Conservation (phyloP, 129 eudicot genomes). For the Escallonia herrerae region DNA sequence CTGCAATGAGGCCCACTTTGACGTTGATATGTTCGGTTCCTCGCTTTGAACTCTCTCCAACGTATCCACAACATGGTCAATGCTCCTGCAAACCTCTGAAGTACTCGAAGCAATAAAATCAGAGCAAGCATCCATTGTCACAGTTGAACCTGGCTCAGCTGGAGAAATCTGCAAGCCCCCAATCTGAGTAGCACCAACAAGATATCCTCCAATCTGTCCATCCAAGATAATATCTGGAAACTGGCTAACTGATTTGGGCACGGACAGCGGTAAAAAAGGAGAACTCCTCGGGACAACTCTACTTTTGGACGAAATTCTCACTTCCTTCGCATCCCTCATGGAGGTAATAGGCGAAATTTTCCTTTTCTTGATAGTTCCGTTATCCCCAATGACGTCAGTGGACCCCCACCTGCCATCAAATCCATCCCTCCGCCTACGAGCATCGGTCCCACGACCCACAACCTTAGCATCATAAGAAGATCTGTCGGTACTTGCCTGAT, state of each 20-base stretch:
- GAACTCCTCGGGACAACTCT: slow-evolving; percentile 10
- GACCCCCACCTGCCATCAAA: slow-evolving; percentile 1
- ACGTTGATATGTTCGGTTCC: slow-evolving; percentile 29
- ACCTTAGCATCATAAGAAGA: slow-evolving; percentile 9
- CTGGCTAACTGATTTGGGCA: slow-evolving; percentile 3
- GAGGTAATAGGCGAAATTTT: slow-evolving; percentile 70
- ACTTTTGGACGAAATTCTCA: slow-evolving; percentile 19
- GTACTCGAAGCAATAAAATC: slow-evolving; percentile 4
- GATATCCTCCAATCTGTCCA: neutral
- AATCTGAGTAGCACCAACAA: slow-evolving; percentile 1
- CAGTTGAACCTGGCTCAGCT: slow-evolving; percentile 4
- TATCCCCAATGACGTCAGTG: neutral
- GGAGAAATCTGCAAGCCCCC: neutral
- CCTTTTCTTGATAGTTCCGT: slow-evolving; percentile 34
- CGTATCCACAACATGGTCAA: neutral
- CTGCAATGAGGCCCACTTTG: slow-evolving; percentile 51
- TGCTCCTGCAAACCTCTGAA: neutral
- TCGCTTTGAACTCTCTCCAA: slow-evolving; percentile 23
- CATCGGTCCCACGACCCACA: slow-evolving; percentile 11
- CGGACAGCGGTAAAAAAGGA: neutral
- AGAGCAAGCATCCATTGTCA: neutral
- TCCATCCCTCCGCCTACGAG: slow-evolving; percentile 4
- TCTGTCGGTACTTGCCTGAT: neutral
- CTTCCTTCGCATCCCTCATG: slow-evolving; percentile 63
- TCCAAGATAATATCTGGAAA: slow-evolving; percentile 6